Evolutionary conservation across 2,329 filamentous ascomycete species (phyloP).

Genomic region (Fusarium buharicum): DNA sequence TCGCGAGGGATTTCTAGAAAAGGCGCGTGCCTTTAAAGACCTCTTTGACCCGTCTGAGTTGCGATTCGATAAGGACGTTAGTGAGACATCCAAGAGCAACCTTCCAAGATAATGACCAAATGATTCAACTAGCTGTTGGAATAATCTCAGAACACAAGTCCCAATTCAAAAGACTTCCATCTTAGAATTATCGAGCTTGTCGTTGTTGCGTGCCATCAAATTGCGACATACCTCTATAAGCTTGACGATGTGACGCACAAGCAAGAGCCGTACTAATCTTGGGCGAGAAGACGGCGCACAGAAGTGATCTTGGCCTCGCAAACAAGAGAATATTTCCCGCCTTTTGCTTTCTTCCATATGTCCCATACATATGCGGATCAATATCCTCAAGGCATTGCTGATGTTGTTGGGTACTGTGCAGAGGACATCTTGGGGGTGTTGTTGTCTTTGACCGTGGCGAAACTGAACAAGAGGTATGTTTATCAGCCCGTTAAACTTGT

Average conservation of each 20-base stretch:
- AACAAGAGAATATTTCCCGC: not conserved
- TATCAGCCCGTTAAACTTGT: too few relatives aligned
- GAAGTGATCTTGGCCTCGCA: not conserved
- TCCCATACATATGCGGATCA: not conserved
- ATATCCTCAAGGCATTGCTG: constrained; percentile 10
- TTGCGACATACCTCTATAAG: constrained; percentile 5
- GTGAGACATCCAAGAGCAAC: too few relatives aligned
- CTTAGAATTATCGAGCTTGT: constrained; percentile 14
- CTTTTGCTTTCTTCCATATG: not conserved
- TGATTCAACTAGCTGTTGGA: not conserved
- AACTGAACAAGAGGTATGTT: constrained; percentile 5
- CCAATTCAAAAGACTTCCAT: constrained; percentile 1
- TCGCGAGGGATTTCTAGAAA: too few relatives aligned
- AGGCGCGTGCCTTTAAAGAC: too few relatives aligned
- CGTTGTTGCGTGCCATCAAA: constrained; percentile 11
- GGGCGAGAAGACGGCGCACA: not conserved
- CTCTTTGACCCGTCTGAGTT: too few relatives aligned
- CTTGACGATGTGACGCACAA: constrained; percentile 5
- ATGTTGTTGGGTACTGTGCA: constrained; percentile 21
- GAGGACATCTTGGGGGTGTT: constrained; percentile 22
- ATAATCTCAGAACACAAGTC: not conserved
- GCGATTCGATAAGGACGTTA: too few relatives aligned
- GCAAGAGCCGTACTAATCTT: constrained; percentile 1
- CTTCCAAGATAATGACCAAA: not conserved
- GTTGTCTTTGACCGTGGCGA: constrained; percentile 22